These are phyloP conservation scores for Pleurotus platypus DNA, from an alignment of 768 basidiomycete genomes.

Conservation along the genomic window DNA sequence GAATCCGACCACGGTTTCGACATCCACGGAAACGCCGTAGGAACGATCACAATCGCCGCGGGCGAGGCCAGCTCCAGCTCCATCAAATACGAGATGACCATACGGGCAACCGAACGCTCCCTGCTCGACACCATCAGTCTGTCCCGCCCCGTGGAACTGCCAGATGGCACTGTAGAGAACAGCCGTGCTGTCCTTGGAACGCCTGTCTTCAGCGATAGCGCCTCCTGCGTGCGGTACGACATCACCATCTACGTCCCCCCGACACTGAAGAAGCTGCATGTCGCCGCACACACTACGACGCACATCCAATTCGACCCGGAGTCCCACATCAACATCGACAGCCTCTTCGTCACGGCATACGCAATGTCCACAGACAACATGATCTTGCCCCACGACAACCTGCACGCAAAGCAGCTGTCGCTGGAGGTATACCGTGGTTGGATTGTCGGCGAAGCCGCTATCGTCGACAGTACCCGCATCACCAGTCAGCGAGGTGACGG, in stretches of 20 bases:
- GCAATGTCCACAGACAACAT: slow-evolving; percentile 34
- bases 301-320: slow-evolving; percentile 49
- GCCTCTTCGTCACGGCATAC: slow-evolving; percentile 43
- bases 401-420: slow-evolving; percentile 35
- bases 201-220: slow-evolving; percentile 20
- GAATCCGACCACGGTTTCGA: slow-evolving; percentile 42
- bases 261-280: slow-evolving; percentile 42
- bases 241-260: slow-evolving; percentile 48
- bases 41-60: slow-evolving; percentile 46
- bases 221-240: slow-evolving; percentile 53
- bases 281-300: slow-evolving; percentile 37
- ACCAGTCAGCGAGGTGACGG: slow-evolving; percentile 50
- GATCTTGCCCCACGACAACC: slow-evolving; percentile 38
- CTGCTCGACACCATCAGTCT: slow-evolving; percentile 37
- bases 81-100: slow-evolving; percentile 44
- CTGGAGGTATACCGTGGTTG: slow-evolving; percentile 52
- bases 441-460: slow-evolving; percentile 56
- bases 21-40: slow-evolving; percentile 43
- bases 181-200: slow-evolving; percentile 38
- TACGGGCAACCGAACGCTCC: slow-evolving; percentile 38
- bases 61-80: slow-evolving; percentile 36
- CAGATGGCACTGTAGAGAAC: slow-evolving; percentile 22
- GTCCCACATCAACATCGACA: slow-evolving; percentile 37
- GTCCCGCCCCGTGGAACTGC: slow-evolving; percentile 27
- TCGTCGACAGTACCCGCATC: slow-evolving; percentile 37